Base-by-base conservation (phyloP, 257 asterid genomes). In the Solanum bulbocastanum region DNA sequence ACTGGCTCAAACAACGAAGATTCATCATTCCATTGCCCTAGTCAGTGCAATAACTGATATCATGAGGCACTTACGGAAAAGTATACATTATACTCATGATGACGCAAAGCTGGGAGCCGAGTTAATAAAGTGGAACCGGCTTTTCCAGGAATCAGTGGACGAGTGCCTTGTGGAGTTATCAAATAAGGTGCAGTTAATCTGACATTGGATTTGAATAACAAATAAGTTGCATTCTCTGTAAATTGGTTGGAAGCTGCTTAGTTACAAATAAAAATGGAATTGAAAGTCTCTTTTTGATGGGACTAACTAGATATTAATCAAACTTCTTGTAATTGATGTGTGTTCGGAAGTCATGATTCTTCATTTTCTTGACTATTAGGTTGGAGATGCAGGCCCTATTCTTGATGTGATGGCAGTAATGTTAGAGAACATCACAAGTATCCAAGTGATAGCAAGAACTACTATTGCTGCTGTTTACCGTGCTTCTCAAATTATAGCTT, bases 11-110 rank as follows among this genome's bases (percentile, higher is more conserved):
- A 95, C 93, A 87, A 93, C 99, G 27, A 97, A 93, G 92, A 74
- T 87, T 71, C 94, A 93, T 89, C 91, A 95, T 73, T 95, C 99
- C 2, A 93, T 94, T 65, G 96, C 99, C 79, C 93, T 97, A 86
- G 93, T 95, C 86, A 95, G 97, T 65, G 96, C 99, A 32, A 94
- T 96, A 58, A 94, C 96, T 81, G 99, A 96, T 92, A 88, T 96
- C 86, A 95, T 96, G 95, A 94, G 99, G 91, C 99, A 97, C 91
- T 91, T 97, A 90, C 96, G 98, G 68, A 97, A 95, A 90, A 94
- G 98, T 88, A 97, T 97, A 90, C 99, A 94, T 87, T 93, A 89
- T 89, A 91, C 98, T 18, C 93, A 94, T 39, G 99, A 97, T 69
- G 98, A 96, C 78, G 93, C 94, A 78, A 91, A 92, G 69, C 92